phyloP scores from a whole-genome alignment of 805 yeast species.

The Metschnikowia kunwiensis region DNA sequence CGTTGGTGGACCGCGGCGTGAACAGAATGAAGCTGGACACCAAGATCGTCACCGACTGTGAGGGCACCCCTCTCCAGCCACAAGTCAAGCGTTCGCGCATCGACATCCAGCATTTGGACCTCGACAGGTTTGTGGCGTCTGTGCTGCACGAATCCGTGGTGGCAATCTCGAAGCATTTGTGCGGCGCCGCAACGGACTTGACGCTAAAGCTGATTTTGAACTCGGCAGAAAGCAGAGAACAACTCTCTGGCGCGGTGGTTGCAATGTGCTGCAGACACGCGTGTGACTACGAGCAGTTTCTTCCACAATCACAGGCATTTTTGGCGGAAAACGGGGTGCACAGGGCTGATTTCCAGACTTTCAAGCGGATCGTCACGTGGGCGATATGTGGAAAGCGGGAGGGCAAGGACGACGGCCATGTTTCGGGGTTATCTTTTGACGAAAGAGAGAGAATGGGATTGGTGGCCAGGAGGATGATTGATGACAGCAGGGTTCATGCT shows the following conservation, averaged over 20 bases:
- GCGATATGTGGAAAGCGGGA: constrained; percentile 71
- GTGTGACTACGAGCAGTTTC: constrained; percentile 58
- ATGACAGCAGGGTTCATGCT: constrained; percentile 62
- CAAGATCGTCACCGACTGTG: constrained; percentile 57
- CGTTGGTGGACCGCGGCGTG: constrained; percentile 73
- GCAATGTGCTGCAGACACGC: constrained; percentile 95
- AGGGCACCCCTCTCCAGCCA: constrained; percentile 25
- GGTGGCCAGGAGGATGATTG: constrained; percentile 68
- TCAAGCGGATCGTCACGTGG: constrained; percentile 79
- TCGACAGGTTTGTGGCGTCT: constrained; percentile 44
- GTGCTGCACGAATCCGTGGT: constrained; percentile 33
- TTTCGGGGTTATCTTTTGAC: constrained; percentile 38
- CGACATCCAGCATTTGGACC: constrained; percentile 74
- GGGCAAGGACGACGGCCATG: constrained; percentile 41
- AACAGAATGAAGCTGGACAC: constrained; percentile 76
- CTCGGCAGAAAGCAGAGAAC: constrained; percentile 15
- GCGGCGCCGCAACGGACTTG: constrained; percentile 93
- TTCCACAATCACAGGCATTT: constrained; percentile 45
- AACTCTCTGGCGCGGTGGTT: constrained; percentile 59
- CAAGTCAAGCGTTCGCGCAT: constrained; percentile 53
- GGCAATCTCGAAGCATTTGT: constrained; percentile 81
- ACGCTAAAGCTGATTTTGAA: constrained; percentile 64
- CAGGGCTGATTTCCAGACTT: constrained; percentile 39
- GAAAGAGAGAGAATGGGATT: constrained; percentile 63
- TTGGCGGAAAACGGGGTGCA: constrained; percentile 34